A percentile compares a stretch with the other conserved stretches of the same genome.
Evolutionary conservation across 2,329 filamentous ascomycete genomes (phyloP).

Genomic region (Huntiella omanensis): DNA sequence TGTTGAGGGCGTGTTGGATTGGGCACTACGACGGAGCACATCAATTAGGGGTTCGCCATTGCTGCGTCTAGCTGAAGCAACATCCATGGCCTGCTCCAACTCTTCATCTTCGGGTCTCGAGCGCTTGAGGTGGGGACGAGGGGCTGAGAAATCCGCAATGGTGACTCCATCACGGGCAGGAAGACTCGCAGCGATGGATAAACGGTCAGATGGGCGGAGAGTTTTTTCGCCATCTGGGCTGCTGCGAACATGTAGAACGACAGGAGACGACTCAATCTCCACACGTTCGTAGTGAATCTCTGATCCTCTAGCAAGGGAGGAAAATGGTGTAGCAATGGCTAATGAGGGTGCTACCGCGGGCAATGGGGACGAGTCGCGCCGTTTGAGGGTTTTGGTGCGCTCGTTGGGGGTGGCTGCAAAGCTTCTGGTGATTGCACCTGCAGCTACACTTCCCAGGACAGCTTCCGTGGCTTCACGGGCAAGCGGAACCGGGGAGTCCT

Average conservation of each 20-base stretch:
- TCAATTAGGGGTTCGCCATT: not conserved
- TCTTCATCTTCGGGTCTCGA: not conserved
- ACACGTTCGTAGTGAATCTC: slow-evolving; percentile 1
- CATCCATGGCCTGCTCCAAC: not conserved
- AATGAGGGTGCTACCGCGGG: too few species aligned
- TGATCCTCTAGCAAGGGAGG: not conserved
- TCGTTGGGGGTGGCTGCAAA: not conserved
- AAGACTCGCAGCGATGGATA: not conserved
- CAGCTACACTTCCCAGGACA: not conserved
- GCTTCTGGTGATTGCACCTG: not conserved
- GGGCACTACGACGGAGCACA: not conserved
- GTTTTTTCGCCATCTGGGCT: not conserved
- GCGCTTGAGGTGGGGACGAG: not conserved
- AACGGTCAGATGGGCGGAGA: not conserved
- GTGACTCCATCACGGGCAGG: slow-evolving; percentile 2
- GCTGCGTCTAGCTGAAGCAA: not conserved
- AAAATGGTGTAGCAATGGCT: not conserved
- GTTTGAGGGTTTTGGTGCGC: not conserved
- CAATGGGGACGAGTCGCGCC: not conserved
- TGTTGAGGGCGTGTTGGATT: not conserved
- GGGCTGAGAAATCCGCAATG: slow-evolving; percentile 1
- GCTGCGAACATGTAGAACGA: not conserved
- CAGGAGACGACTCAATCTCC: slow-evolving; percentile 1
- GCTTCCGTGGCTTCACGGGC: not conserved
- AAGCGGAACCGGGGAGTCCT: not conserved